phyloP scores from a whole-genome alignment of 2,329 filamentous ascomycete species.

The Esteya vermicola region DNA sequence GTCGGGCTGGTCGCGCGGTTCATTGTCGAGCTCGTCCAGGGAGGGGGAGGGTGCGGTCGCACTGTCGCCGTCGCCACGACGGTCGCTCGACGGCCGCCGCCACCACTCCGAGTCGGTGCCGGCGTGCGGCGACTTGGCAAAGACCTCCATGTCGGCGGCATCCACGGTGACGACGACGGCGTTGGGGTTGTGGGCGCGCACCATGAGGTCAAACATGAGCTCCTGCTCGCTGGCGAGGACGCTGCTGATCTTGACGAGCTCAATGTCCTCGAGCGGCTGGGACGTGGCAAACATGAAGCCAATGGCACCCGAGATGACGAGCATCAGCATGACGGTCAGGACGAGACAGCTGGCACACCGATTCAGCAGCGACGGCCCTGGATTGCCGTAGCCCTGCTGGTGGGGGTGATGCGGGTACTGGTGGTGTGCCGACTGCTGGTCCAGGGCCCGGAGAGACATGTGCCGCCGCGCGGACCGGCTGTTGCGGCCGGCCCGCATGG shows the following conservation, averaged over 20 bases:
- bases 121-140: constrained; percentile 84
- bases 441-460: constrained; percentile 52
- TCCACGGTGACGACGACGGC: constrained; percentile 77
- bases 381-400: constrained; percentile 19
- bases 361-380: constrained; percentile 46
- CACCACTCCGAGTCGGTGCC: constrained; percentile 53
- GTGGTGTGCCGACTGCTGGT: constrained; percentile 65
- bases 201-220: constrained; percentile 82
- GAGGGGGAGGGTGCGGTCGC: too few species aligned
- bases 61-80: neutral
- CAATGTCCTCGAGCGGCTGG: constrained; percentile 67
- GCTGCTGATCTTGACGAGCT: constrained; percentile 69
- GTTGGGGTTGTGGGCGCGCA: constrained; percentile 84
- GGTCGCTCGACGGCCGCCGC: constrained; percentile 21
- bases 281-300: constrained; percentile 87
- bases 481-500: constrained; percentile 39
- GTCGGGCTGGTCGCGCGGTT: constrained; percentile 42
- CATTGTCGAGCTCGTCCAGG: constrained; percentile 16
- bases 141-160: constrained; percentile 80
- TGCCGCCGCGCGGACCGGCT: constrained; percentile 40
- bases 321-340: constrained; percentile 64
- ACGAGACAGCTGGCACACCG: constrained; percentile 79
- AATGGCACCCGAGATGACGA: constrained; percentile 73
- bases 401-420: too few species aligned
- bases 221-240: constrained; percentile 90